phyloP scores from a whole-genome alignment of 225 moss, liverwort and hornwort species.

The Pseudoscleropodium purum region DNA sequence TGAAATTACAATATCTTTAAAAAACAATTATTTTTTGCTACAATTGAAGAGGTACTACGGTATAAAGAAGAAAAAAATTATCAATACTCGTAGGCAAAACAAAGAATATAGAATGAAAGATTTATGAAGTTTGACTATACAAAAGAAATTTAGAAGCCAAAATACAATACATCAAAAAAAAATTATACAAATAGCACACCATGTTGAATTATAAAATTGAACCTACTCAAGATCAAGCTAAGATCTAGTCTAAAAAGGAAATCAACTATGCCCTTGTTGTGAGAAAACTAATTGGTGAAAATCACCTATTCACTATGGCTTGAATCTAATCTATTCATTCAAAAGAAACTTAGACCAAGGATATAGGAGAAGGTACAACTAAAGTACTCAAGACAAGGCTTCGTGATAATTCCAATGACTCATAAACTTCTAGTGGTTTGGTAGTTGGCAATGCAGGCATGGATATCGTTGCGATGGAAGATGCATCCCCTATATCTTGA shows the following conservation, averaged over 20 bases:
- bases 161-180: neutral
- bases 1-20: too few species aligned
- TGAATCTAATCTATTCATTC: neutral
- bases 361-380: neutral
- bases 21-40: too few species aligned
- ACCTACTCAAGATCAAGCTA: too few species aligned
- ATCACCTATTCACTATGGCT: neutral
- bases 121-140: neutral
- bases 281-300: neutral
- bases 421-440: neutral
- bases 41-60: too few species aligned
- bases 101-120: neutral
- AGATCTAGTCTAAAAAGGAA: neutral
- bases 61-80: too few species aligned
- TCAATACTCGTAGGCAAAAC: neutral
- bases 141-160: neutral
- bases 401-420: neutral
- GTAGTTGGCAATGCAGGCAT: neutral
- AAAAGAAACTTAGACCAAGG: neutral
- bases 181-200: too few species aligned
- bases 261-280: too few species aligned
- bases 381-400: neutral
- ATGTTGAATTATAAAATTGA: too few species aligned
- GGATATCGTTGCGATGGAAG: neutral
- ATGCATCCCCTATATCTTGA: neutral